Percentiles rank a stretch among this genome's conserved stretches.
Conservation (phyloP, 495 filamentous ascomycete genomes). For the Penicillium robsamsonii region DNA sequence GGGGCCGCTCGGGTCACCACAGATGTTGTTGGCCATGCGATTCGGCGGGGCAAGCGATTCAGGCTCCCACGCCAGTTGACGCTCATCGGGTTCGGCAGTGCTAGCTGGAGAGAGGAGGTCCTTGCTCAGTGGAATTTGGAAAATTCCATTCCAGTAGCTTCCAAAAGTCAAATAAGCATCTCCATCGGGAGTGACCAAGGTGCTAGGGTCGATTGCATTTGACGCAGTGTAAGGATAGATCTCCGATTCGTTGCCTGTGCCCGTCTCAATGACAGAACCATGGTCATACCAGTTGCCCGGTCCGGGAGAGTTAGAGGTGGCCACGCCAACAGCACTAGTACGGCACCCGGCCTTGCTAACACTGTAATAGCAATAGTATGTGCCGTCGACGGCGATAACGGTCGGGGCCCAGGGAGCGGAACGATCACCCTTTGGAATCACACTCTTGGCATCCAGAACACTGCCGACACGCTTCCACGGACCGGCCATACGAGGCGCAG, state of each 20-base stretch:
- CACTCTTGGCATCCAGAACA: constrained; percentile 36
- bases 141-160: constrained; percentile 70
- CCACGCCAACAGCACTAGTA: constrained; percentile 67
- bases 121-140: constrained; percentile 56
- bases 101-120: constrained; percentile 36
- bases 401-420: constrained; percentile 59
- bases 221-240: constrained; percentile 52
- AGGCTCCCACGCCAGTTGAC: constrained; percentile 38
- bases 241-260: constrained; percentile 40
- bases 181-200: constrained; percentile 47
- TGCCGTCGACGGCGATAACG: constrained; percentile 50
- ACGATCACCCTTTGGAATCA: constrained; percentile 43
- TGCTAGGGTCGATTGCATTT: constrained; percentile 72
- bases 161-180: constrained; percentile 63
- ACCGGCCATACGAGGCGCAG: constrained; percentile 37
- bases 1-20: constrained; percentile 36
- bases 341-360: constrained; percentile 67
- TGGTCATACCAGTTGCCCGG: constrained; percentile 57
- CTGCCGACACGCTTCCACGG: constrained; percentile 41
- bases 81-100: constrained; percentile 27
- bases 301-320: constrained; percentile 61
- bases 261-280: constrained; percentile 43
- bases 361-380: constrained; percentile 73
- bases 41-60: constrained; percentile 21
- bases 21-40: constrained; percentile 28